phyloP scores from a whole-genome alignment of 345 rosid genomes.

The Lumnitzera racemosa region DNA sequence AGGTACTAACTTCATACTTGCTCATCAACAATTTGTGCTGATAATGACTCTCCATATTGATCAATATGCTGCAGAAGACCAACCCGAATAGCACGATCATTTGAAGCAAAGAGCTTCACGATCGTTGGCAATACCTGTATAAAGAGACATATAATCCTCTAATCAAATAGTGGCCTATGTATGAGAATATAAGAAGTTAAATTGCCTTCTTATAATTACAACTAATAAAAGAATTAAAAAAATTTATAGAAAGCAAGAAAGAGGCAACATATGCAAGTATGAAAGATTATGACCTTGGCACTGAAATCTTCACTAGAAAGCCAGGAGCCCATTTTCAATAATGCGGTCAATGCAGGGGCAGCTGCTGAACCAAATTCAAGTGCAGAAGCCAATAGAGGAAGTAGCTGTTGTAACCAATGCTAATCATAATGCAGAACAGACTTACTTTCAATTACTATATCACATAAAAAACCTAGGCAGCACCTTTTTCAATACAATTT shows the following conservation, averaged over 20 bases:
- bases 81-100: conserved; percentile 91
- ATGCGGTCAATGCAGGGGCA: conserved; percentile 85
- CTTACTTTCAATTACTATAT: background rate
- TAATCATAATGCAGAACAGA: conserved; percentile 14
- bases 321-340: conserved; percentile 97
- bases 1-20: conserved; percentile 46
- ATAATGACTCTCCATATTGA: conserved; percentile 86
- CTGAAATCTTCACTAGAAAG: conserved; percentile 81
- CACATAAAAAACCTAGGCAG: background rate
- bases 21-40: conserved; percentile 86
- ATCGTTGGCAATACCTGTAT: conserved; percentile 77
- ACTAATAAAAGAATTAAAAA: conserved; percentile 7
- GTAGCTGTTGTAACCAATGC: conserved; percentile 57
- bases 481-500: conserved; percentile 91
- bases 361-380: conserved; percentile 98
- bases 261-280: background rate
- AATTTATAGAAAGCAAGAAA: conserved; percentile 2
- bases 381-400: conserved; percentile 95
- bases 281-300: conserved; percentile 49
- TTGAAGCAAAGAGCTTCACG: conserved; percentile 83
- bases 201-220: background rate
- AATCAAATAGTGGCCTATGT: background rate
- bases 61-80: conserved; percentile 96
- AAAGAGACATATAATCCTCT: conserved; percentile 8
- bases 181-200: background rate